Percentiles rank a stretch among this genome's conserved stretches.
Conservation (phyloP, 1,284 basidiomycete genomes). For the Trichosporon ovoides region DNA sequence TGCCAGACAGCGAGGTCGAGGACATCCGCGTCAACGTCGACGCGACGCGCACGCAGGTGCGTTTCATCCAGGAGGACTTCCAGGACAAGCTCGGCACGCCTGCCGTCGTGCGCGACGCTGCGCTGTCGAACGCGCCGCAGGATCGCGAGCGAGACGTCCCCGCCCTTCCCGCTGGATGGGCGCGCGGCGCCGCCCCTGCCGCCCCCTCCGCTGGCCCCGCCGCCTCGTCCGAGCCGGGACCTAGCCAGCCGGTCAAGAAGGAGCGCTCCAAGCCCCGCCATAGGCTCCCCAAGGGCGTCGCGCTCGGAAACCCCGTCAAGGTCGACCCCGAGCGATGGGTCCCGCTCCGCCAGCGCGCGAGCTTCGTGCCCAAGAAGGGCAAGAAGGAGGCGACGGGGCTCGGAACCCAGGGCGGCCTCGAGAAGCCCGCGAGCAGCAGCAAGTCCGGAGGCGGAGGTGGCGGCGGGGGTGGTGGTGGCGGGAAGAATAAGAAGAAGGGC, state of each 20-base stretch:
- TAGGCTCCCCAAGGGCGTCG: conserved; percentile 44
- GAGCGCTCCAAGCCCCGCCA: conserved; percentile 35
- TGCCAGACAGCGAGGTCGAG: conserved; percentile 62
- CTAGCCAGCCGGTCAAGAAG: conserved; percentile 13
- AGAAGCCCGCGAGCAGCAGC: background rate
- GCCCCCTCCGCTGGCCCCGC: too few species aligned
- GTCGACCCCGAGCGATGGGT: conserved; percentile 49
- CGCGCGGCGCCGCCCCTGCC: conserved; percentile 2
- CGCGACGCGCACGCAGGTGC: conserved; percentile 69
- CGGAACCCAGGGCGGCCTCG: conserved; percentile 15
- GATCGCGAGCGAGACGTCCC: conserved; percentile 41
- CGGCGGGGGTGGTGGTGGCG: conserved; percentile 11
- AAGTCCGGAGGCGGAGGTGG: conserved; percentile 6
- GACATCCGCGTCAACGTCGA: conserved; percentile 77
- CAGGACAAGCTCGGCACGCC: conserved; percentile 48
- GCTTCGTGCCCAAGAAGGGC: conserved; percentile 47
- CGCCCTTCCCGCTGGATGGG: conserved; percentile 40
- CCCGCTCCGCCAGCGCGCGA: conserved; percentile 40
- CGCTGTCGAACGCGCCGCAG: conserved; percentile 23
- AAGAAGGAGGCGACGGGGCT: conserved; percentile 30
- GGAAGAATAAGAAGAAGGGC: conserved; percentile 18
- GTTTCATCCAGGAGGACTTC: conserved; percentile 69
- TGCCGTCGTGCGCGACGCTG: conserved; percentile 17
- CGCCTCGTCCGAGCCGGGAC: conserved; percentile 3
- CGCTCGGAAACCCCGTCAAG: conserved; percentile 31